A percentile compares a stretch with the other conserved stretches of the same genome.
Evolutionary conservation across 768 basidiomycete genomes (phyloP).

Genomic region (Lactarius vividus): DNA sequence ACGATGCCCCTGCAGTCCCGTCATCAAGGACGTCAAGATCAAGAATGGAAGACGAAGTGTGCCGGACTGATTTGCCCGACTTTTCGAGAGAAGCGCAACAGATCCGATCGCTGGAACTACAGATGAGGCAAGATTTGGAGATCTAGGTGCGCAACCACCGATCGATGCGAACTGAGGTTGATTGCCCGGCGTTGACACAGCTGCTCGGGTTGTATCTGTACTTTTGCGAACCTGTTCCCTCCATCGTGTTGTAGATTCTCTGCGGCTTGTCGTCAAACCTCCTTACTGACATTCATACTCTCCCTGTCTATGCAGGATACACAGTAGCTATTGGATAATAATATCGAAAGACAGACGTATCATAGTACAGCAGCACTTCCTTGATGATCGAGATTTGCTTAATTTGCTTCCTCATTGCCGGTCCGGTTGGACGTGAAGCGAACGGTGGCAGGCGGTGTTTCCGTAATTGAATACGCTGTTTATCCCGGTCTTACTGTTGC

Average conservation of each 20-base stretch:
- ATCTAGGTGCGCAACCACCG: conserved; percentile 5
- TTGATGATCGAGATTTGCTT: neutral
- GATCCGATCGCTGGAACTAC: conserved; percentile 18
- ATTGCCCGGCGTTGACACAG: neutral
- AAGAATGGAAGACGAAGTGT: neutral
- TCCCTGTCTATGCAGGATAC: neutral
- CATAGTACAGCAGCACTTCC: neutral
- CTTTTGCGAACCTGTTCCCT: neutral
- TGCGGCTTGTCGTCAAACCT: neutral
- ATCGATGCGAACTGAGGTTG: neutral
- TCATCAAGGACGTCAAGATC: too few species aligned
- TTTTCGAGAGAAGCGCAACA: conserved; percentile 16
- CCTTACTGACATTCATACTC: neutral
- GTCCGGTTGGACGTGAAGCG: neutral
- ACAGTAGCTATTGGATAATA: neutral
- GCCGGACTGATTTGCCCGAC: neutral
- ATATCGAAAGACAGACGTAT: neutral
- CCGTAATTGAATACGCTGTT: neutral
- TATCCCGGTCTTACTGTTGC: neutral
- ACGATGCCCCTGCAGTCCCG: neutral
- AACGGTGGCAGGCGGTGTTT: neutral
- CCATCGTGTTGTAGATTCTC: neutral
- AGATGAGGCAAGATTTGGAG: conserved; percentile 24
- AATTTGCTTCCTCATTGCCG: neutral
- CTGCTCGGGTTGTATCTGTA: neutral